Conservation (phyloP, 371 early-diverging fungal genomes). For the Chytridiales sp. region DNA sequence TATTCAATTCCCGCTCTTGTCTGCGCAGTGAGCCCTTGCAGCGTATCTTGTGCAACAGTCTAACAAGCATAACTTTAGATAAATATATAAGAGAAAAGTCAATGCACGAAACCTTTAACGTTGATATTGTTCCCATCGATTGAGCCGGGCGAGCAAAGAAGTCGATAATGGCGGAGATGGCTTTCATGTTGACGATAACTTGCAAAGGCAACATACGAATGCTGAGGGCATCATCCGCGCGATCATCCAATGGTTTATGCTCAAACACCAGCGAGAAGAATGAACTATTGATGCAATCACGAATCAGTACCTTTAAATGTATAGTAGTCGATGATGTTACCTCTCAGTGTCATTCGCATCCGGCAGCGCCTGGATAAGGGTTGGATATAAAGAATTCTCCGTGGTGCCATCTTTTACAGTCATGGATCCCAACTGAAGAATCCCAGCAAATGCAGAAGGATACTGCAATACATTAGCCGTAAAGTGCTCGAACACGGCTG, state of each 20-base stretch:
- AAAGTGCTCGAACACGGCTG: slow-evolving; percentile 64
- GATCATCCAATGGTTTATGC: slow-evolving; percentile 80
- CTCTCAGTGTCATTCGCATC: slow-evolving; percentile 43
- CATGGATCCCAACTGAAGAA: slow-evolving; percentile 75
- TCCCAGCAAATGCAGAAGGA: slow-evolving; percentile 67
- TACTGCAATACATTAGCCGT: slow-evolving; percentile 57
- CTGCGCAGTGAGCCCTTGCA: slow-evolving; percentile 88
- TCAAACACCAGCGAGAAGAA: slow-evolving; percentile 86
- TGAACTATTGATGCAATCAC: too few relatives aligned
- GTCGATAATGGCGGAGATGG: slow-evolving; percentile 68
- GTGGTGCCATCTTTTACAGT: slow-evolving; percentile 79
- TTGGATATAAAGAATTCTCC: slow-evolving; percentile 71
- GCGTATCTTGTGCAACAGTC: slow-evolving; percentile 80
- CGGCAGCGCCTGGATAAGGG: slow-evolving; percentile 79
- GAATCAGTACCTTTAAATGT: too few relatives aligned
- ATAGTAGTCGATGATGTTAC: slow-evolving; percentile 2
- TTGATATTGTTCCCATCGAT: slow-evolving; percentile 67
- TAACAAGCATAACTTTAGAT: slow-evolving; percentile 23
- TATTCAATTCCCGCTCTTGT: slow-evolving; percentile 80
- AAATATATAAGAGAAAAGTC: not conserved
- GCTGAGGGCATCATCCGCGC: slow-evolving; percentile 82
- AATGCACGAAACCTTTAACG: slow-evolving; percentile 24
- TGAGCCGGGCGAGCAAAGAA: slow-evolving; percentile 86
- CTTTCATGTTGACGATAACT: slow-evolving; percentile 82
- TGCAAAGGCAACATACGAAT: slow-evolving; percentile 88